Evolutionary conservation across 768 basidiomycete genomes (phyloP), one percentile per base, ranked within the genome.

Genomic region (Udeniomyces megalosporus): DNA sequence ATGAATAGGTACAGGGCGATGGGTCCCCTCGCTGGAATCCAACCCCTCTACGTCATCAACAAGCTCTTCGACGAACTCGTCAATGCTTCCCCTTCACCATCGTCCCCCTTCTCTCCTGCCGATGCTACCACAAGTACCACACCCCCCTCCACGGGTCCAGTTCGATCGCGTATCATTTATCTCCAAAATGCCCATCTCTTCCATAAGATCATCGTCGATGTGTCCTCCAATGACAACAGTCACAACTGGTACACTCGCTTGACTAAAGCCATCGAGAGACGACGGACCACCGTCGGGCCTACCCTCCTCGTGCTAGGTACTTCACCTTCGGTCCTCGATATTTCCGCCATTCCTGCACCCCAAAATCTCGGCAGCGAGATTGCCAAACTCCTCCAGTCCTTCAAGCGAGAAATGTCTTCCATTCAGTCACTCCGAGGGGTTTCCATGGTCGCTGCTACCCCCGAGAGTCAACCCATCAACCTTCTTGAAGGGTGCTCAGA

Each of bases 271-370:
- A 85, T 92, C n/a, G 81, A 83, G 47, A 77, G 82, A 60, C 80
- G 88, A 42, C 80, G 90, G 34, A 79, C 82, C 1, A 79, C 82
- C 14, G 67, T 73, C 38, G 81, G 81, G 69, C 87, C 89, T 2
- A 86, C 84, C 68, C 81, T 84, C 8, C 88, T 95, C 51, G 77
- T 95, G 20, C 86, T 93, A 68, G 88, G 89, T n/a, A 82, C 88
- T 69, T 83, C 85, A 0, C 88, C 90, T 29, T 75, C 86, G 3
- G 74, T 89, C n/a, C 75, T 81, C 15, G 56, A 80, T n/a, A 75
- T 80, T 11, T 66, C 70, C 68, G 52, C 73, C 68, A 4, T 66
- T 29, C 67, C 72, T 2, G 7, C 32, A n/a, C n/a, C n/a, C n/a
- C n/a, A n/a, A n/a, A n/a, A n/a, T n/a, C n/a, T n/a, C n/a, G n/a